Evolutionary conservation across 1,284 basidiomycete genomes (phyloP), one percentile per base, ranked within the genome.

Genomic region (Naganishia liquefaciens): DNA sequence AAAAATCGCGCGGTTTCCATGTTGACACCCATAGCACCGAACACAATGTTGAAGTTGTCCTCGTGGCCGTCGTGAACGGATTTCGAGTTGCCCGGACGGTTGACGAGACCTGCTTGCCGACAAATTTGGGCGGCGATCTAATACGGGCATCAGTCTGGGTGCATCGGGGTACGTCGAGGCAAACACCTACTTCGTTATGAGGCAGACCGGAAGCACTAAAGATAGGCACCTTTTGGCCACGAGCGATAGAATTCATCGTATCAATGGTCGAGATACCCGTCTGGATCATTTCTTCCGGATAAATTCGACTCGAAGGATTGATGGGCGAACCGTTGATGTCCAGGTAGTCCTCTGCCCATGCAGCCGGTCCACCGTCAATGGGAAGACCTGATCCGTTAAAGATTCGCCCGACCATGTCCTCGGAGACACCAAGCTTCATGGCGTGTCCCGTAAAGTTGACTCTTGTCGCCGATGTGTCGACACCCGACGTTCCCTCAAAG

Each of bases 211-310:
- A 92, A 52, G 96, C 96, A 66, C 93, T 98, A 85, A 99, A 99
- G 79, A 99, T 99, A 68, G 96, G 96, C 70, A 99, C 99, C 86
- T 99, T 99, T 81, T 99, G 96, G 52, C 96, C 96, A 83, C 96
- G 93, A 65, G 96, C 96, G 77, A 99, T 99, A 68, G 95, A 96
- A 82, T 99, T 79, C 94, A 98, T 97, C 57, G 87, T 88, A 80
- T 98, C 93, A 76, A 98, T 97, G 39, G 96, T 99, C 44, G 95
- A 98, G 77, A 99, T 99, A 82, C 96, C 96, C 23, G 96, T 99
- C 80, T 99, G 96, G 72, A 99, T 99, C 96, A 99, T 99, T 82
- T 99, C 95, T 81, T 99, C 96, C 69, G 96, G 96, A 82, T 99
- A 99, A 81, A 98, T 97, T 78, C 96, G 93, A 68, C 93, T 93